Evolutionary conservation across 2,329 filamentous ascomycete species (phyloP).

Genomic region (Venturia nashicola): DNA sequence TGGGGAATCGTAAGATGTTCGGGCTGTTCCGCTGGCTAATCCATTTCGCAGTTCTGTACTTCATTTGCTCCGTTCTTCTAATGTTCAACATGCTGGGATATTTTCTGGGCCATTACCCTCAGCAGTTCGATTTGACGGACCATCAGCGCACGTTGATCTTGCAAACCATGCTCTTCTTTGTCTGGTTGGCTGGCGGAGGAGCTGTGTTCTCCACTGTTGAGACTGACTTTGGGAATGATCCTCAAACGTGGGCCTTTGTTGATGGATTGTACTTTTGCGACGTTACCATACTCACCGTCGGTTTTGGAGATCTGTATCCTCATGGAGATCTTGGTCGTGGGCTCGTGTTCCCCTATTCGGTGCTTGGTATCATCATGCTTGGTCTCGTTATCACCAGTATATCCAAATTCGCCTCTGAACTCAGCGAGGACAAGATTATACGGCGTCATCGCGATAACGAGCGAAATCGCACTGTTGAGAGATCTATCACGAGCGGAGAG

Average conservation of each 20-base stretch:
- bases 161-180: slow-evolving; percentile 75
- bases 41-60: slow-evolving; percentile 49
- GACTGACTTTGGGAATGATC: slow-evolving; percentile 19
- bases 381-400: slow-evolving; percentile 76
- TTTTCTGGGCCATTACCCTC: slow-evolving; percentile 58
- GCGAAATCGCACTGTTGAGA: slow-evolving; percentile 40
- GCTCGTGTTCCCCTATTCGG: slow-evolving; percentile 70
- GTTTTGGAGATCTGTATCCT: slow-evolving; percentile 42
- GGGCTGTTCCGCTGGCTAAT: not conserved
- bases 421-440: slow-evolving; percentile 51
- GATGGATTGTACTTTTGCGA: slow-evolving; percentile 47
- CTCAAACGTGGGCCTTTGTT: slow-evolving; percentile 53
- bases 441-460: slow-evolving; percentile 44
- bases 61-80: slow-evolving; percentile 64
- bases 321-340: slow-evolving; percentile 47
- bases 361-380: slow-evolving; percentile 72
- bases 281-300: slow-evolving; percentile 29
- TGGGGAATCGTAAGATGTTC: not conserved
- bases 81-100: slow-evolving; percentile 72
- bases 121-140: slow-evolving; percentile 65
- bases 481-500: slow-evolving; percentile 40
- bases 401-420: slow-evolving; percentile 49
- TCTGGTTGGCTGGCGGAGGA: slow-evolving; percentile 69
- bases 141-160: slow-evolving; percentile 81
- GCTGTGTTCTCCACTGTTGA: slow-evolving; percentile 63